Evolutionary conservation across 192 early-diverging fungal genomes (phyloP), one percentile per base, ranked within the genome.

Genomic region (Chytriomyces confervae): DNA sequence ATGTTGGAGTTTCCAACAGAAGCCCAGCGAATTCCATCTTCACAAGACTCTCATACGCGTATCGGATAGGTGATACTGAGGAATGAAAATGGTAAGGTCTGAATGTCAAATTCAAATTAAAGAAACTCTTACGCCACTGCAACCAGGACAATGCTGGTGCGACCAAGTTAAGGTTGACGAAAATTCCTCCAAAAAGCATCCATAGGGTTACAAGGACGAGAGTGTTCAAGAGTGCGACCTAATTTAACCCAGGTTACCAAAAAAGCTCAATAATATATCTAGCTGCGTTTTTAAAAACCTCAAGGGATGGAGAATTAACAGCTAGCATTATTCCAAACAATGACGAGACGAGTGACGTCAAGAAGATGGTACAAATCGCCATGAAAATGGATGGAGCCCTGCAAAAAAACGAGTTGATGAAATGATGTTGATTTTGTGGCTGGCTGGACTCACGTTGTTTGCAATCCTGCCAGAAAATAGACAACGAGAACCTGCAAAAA

Each of bases 381-480:
- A 68, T 46, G 3, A 68, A 43, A 5, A 68, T 16, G 5, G 36
- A 47, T 68, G n/a, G 62, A 6, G 70, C 85, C 36, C 36, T 36
- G 36, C 36, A 36, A 36, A 4, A 36, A 36, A 36, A 36, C 36
- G 36, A 36, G 36, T 36, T 36, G 36, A 36, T 36, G 36, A 36
- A 36, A 36, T 36, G 36, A 36, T 36, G 1, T 36, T 36, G 36
- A 36, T 36, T 36, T 4, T 36, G 36, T 36, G 36, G 2, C 36
- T 36, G 36, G 36, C 36, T 36, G 36, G 36, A 88, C 49, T 53
- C 81, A 88, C 65, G 78, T 85, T 44, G 18, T 76, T 36, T 83
- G 86, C 16, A 91, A 71, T 0, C 89, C 89, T 51, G 87, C 77
- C 72, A 89, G 82, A 87, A 84, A 89, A 75, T 89, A 91, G n/a